Conservation (phyloP, 768 basidiomycete genomes). For the Clitopilus hobsonii region DNA sequence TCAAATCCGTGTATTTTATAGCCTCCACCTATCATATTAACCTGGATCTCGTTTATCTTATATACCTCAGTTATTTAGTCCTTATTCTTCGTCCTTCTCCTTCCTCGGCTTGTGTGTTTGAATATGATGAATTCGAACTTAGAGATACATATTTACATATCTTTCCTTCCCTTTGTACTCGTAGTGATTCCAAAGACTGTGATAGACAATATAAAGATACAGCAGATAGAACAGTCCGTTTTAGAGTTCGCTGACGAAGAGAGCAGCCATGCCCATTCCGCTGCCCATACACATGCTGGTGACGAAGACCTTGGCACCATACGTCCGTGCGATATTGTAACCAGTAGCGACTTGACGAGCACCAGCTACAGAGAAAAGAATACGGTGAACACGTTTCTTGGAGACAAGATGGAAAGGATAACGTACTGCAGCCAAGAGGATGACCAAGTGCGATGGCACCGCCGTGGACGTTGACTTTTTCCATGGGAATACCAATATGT, state of each 20-base stretch:
- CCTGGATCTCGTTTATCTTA: not conserved
- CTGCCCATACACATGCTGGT: conserved; percentile 78
- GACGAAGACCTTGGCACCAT: conserved; percentile 59
- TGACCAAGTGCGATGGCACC: conserved; percentile 91
- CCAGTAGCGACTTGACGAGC: conserved; percentile 87
- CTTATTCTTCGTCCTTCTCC: not conserved
- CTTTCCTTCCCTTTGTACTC: not conserved
- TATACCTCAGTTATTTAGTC: not conserved
- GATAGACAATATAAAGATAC: not conserved
- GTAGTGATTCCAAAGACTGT: not conserved
- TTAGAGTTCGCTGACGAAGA: conserved; percentile 2
- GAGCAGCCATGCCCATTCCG: conserved; percentile 70
- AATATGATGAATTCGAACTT: too few species aligned
- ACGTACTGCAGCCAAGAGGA: conserved; percentile 80
- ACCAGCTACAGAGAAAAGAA: conserved; percentile 44
- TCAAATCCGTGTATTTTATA: conserved; percentile 1
- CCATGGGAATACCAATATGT: conserved; percentile 61
- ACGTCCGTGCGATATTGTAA: conserved; percentile 55
- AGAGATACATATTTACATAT: not conserved
- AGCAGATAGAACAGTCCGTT: not conserved
- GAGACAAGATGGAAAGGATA: not conserved
- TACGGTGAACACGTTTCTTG: not conserved
- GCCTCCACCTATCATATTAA: not conserved
- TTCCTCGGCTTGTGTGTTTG: not conserved
- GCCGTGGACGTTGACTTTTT: conserved; percentile 84